These are phyloP conservation scores for Solanum acaule DNA, from an alignment of 257 asterid species.

Conservation along the genomic window DNA sequence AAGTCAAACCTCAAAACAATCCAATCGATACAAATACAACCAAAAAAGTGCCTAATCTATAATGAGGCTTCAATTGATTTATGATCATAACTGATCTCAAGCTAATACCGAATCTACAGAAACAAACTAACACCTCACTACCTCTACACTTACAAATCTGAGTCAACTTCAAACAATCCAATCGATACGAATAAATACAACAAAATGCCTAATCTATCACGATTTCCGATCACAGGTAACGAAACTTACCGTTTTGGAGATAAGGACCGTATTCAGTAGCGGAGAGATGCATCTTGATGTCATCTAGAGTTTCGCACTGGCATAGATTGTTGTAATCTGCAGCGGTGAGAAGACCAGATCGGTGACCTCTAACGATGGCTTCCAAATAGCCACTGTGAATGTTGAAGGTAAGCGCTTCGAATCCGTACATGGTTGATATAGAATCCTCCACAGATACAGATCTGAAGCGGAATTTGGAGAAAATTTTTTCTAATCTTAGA, in stretches of 20 bases:
- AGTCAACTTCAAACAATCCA: neutral
- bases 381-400: slow-evolving; percentile 85
- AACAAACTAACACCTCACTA: neutral
- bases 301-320: slow-evolving; percentile 87
- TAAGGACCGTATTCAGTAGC: slow-evolving; percentile 92
- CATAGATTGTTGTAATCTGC: slow-evolving; percentile 88
- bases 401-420: slow-evolving; percentile 91
- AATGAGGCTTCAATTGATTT: neutral
- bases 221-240: neutral
- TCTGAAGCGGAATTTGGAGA: slow-evolving; percentile 35
- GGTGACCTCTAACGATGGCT: slow-evolving; percentile 82
- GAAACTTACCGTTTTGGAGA: slow-evolving; percentile 64
- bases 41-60: neutral
- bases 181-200: neutral
- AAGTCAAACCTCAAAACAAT: neutral
- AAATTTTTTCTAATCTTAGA: neutral
- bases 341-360: slow-evolving; percentile 89
- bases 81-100: neutral
- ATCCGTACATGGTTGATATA: slow-evolving; percentile 65
- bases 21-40: neutral
- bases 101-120: neutral
- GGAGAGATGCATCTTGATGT: slow-evolving; percentile 89
- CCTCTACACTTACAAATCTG: neutral
- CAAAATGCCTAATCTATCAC: neutral
- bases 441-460: slow-evolving; percentile 18